Evolutionary conservation across 2,329 filamentous ascomycete species (phyloP).

Genomic region (Neocucurbitaria cava): DNA sequence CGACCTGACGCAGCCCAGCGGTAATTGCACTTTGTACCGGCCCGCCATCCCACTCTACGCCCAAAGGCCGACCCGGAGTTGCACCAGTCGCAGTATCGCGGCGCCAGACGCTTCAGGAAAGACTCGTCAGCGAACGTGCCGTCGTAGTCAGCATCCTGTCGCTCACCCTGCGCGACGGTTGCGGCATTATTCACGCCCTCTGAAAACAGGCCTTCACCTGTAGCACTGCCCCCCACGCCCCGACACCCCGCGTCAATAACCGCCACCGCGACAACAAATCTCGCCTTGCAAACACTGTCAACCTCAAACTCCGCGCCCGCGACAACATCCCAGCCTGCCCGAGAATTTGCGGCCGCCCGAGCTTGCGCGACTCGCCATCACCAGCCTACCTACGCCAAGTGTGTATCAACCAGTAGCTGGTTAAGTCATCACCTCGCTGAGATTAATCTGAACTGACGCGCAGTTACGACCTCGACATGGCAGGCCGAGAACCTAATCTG

Average conservation of each 20-base stretch:
- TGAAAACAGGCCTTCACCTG: constrained; percentile 1
- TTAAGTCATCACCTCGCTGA: constrained; percentile 29
- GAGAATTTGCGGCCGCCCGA: constrained; percentile 1
- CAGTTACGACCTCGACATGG: constrained; percentile 20
- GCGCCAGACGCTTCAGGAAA: constrained; percentile 11
- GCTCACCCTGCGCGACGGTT: constrained; percentile 11
- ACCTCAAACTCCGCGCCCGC: constrained; percentile 8
- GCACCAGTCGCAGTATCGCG: constrained; percentile 7
- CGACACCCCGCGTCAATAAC: constrained; percentile 7
- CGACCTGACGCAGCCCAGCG: constrained; percentile 18
- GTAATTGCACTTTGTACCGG: constrained; percentile 28
- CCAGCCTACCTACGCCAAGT: constrained; percentile 8
- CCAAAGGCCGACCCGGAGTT: constrained; percentile 20
- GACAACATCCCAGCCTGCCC: background rate
- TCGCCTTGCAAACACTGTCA: constrained; percentile 6
- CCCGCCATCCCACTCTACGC: constrained; percentile 31
- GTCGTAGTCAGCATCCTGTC: constrained; percentile 14
- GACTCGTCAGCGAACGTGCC: constrained; percentile 14
- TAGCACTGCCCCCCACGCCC: constrained; percentile 13
- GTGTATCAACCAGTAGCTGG: constrained; percentile 22
- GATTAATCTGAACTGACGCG: constrained; percentile 23
- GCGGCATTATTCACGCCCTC: constrained; percentile 22
- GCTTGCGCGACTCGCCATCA: constrained; percentile 4
- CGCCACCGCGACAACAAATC: constrained; percentile 6
- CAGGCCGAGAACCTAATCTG: constrained; percentile 28